Evolutionary conservation across 2,329 filamentous ascomycete genomes (phyloP).

Genomic region (Rhynchosporium secalis): DNA sequence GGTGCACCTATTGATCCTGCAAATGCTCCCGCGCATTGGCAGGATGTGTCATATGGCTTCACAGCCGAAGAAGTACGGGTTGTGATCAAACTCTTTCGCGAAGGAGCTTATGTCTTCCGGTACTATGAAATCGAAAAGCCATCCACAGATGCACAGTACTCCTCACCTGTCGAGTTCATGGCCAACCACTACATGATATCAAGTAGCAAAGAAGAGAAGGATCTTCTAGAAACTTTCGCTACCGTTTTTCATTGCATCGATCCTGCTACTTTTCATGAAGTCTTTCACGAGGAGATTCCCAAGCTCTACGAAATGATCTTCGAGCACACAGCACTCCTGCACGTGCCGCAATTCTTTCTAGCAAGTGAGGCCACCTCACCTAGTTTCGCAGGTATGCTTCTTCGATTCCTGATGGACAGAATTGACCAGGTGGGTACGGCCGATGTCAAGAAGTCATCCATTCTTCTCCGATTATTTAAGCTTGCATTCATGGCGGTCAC

Average conservation of each 20-base stretch:
- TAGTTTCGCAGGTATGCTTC: slow-evolving; percentile 95
- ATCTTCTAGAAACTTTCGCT: slow-evolving; percentile 93
- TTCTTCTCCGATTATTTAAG: slow-evolving; percentile 92
- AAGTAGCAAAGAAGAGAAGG: slow-evolving; percentile 94
- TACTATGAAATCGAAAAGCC: slow-evolving; percentile 93
- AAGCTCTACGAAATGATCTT: slow-evolving; percentile 98
- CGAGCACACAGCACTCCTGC: slow-evolving; percentile 88
- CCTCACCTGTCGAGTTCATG: slow-evolving; percentile 87
- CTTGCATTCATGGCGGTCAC: slow-evolving; percentile 99
- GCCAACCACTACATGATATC: slow-evolving; percentile 94
- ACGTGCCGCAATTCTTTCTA: slow-evolving; percentile 96
- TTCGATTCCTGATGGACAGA: slow-evolving; percentile 95
- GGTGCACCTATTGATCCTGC: slow-evolving; percentile 68
- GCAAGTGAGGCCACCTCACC: slow-evolving; percentile 98
- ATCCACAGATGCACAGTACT: slow-evolving; percentile 68
- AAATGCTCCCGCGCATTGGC: slow-evolving; percentile 86
- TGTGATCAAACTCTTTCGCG: slow-evolving; percentile 94
- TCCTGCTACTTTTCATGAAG: slow-evolving; percentile 96
- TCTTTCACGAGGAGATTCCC: slow-evolving; percentile 96
- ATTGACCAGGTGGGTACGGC: slow-evolving; percentile 93
- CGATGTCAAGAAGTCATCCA: slow-evolving; percentile 89
- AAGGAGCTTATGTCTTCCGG: slow-evolving; percentile 92
- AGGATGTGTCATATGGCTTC: slow-evolving; percentile 93
- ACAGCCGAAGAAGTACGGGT: slow-evolving; percentile 96
- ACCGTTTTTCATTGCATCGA: slow-evolving; percentile 99